These are phyloP conservation scores for Apiotrichum akiyoshidainum DNA, from an alignment of 1,284 basidiomycete genomes.

Conservation along the genomic window DNA sequence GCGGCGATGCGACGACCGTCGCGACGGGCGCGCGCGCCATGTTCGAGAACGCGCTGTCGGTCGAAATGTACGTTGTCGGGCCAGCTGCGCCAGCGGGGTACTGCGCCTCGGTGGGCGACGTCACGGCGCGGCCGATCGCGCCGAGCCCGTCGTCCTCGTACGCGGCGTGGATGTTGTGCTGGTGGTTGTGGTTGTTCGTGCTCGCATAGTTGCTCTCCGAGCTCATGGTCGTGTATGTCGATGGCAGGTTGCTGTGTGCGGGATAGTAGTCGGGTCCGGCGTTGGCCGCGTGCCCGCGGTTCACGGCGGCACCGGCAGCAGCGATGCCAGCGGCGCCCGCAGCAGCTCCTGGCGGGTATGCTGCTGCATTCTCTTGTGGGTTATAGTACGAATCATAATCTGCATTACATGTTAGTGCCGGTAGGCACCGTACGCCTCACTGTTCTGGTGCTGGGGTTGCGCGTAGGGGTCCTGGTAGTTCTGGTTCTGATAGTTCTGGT, in stretches of 20 bases:
- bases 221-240: not conserved
- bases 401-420: slow-evolving; percentile 3
- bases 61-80: not conserved
- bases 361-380: slow-evolving; percentile 9
- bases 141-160: slow-evolving; percentile 32
- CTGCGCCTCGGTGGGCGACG: slow-evolving; percentile 25
- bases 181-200: no score
- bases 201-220: no score
- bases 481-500: no score
- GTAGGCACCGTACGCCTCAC: not conserved
- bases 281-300: no score
- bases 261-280: not conserved
- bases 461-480: slow-evolving; percentile 21
- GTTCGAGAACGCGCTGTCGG: slow-evolving; percentile 5
- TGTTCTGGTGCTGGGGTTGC: not conserved
- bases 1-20: not conserved
- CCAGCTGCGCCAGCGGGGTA: slow-evolving; percentile 16
- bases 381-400: slow-evolving; percentile 7
- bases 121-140: slow-evolving; percentile 37
- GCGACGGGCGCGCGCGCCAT: not conserved
- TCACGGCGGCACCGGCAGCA: not conserved
- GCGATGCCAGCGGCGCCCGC: not conserved
- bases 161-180: not conserved
- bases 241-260: not conserved
- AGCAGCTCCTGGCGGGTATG: slow-evolving; percentile 7